Evolutionary conservation across 306 rosid genomes (phyloP).

Genomic region (Cucurbita moschata): DNA sequence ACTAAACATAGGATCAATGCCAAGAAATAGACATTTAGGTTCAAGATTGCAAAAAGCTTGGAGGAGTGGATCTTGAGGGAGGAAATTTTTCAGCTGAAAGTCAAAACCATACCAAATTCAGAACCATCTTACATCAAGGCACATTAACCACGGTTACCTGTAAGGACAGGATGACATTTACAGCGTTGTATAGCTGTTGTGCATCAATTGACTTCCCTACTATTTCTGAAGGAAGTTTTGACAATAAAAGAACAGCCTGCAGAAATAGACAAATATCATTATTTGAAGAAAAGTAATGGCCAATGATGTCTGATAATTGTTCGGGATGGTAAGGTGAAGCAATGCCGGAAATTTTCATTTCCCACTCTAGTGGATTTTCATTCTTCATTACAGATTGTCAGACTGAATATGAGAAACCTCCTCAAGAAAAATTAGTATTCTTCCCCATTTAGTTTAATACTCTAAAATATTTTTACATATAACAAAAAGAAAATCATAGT

Average conservation of each 20-base stretch:
- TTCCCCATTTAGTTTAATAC: not conserved
- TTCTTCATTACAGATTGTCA: not conserved
- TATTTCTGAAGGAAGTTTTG: conserved; percentile 34
- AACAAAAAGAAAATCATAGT: not conserved
- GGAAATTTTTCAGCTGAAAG: not conserved
- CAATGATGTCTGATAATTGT: not conserved
- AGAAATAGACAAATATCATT: conserved; percentile 5
- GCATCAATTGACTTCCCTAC: conserved; percentile 52
- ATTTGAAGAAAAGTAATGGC: not conserved
- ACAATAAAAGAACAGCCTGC: conserved; percentile 53
- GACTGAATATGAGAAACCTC: not conserved
- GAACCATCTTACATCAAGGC: not conserved
- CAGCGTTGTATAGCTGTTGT: conserved; percentile 40
- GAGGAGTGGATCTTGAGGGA: not conserved
- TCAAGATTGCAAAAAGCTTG: not conserved
- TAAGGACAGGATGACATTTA: conserved; percentile 61
- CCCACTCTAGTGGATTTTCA: not conserved
- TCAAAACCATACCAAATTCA: not conserved
- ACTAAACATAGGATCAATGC: not conserved
- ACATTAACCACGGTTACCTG: conserved; percentile 37
- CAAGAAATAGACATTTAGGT: not conserved
- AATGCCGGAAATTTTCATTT: not conserved
- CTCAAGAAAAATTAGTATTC: not conserved
- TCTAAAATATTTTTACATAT: not conserved
- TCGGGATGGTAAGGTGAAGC: conserved; percentile 1